Evolutionary conservation across 176 grass and related monocot genomes (phyloP).

Genomic region (Alopecurus myosuroides): DNA sequence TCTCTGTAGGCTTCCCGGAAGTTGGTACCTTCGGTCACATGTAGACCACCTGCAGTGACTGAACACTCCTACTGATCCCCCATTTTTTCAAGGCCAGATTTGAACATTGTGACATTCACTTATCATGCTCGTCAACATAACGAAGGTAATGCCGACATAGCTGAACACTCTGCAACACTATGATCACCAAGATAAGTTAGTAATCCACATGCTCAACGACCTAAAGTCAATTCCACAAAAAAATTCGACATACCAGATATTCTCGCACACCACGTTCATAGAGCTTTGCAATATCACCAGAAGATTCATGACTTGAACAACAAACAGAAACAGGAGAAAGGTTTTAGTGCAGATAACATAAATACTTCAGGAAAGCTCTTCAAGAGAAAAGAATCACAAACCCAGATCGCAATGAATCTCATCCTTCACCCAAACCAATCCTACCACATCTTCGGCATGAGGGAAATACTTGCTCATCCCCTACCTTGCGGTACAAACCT

Average conservation of each 20-base stretch:
- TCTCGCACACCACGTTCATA: constrained; percentile 70
- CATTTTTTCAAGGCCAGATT: constrained; percentile 66
- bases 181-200: constrained; percentile 13
- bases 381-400: constrained; percentile 12
- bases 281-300: constrained; percentile 58
- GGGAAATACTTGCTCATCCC: constrained; percentile 55
- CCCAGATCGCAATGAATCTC: constrained; percentile 55
- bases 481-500: constrained; percentile 55
- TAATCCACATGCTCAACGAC: background rate
- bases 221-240: background rate
- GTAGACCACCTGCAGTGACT: constrained; percentile 61
- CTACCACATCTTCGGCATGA: constrained; percentile 68
- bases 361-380: background rate
- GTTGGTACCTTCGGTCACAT: constrained; percentile 56
- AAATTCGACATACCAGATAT: constrained; percentile 62
- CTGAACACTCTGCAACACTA: constrained; percentile 49
- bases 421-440: constrained; percentile 80
- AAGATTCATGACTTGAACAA: constrained; percentile 42
- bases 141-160: constrained; percentile 70
- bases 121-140: constrained; percentile 66
- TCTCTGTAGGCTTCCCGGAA: constrained; percentile 80
- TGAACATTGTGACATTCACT: constrained; percentile 53
- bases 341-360: background rate
- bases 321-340: background rate
- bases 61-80: constrained; percentile 67